These are phyloP conservation scores for Zygosaccharomyces pseudorouxii DNA, from an alignment of 805 yeast genomes.

Conservation along the genomic window DNA sequence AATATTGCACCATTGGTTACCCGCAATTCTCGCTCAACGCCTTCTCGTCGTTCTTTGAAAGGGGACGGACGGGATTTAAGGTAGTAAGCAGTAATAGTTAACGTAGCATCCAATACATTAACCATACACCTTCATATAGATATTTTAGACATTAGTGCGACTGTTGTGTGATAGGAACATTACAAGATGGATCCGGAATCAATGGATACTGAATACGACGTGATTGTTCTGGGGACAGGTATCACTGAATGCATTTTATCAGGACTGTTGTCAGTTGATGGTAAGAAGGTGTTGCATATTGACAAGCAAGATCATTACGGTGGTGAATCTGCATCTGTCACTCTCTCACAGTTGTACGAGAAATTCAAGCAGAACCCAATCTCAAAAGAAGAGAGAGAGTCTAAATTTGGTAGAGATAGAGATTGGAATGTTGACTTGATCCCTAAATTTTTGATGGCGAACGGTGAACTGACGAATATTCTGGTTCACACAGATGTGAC, in stretches of 20 bases:
- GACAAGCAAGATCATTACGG: conserved; percentile 97
- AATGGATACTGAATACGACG: conserved; percentile 97
- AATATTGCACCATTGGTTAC: background rate
- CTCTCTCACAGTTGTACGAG: conserved; percentile 60
- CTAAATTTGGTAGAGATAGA: conserved; percentile 79
- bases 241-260: conserved; percentile 93
- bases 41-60: background rate
- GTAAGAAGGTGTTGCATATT: conserved; percentile 93
- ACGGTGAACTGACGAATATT: conserved; percentile 94
- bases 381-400: conserved; percentile 59
- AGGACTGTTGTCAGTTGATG: conserved; percentile 93
- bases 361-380: conserved; percentile 82
- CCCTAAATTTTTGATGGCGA: conserved; percentile 95
- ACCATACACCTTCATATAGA: background rate
- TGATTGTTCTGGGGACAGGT: conserved; percentile 92
- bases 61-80: background rate
- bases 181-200: conserved; percentile 22
- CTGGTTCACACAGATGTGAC: conserved; percentile 95
- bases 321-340: conserved; percentile 82
- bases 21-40: background rate
- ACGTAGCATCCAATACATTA: background rate
- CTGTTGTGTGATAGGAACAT: background rate
- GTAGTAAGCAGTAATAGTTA: background rate
- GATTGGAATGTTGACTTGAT: conserved; percentile 98
- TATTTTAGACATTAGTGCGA: background rate